These are phyloP conservation scores for Talaromyces sp. DNA, from an alignment of 2,329 filamentous ascomycete species.

Conservation along the genomic window DNA sequence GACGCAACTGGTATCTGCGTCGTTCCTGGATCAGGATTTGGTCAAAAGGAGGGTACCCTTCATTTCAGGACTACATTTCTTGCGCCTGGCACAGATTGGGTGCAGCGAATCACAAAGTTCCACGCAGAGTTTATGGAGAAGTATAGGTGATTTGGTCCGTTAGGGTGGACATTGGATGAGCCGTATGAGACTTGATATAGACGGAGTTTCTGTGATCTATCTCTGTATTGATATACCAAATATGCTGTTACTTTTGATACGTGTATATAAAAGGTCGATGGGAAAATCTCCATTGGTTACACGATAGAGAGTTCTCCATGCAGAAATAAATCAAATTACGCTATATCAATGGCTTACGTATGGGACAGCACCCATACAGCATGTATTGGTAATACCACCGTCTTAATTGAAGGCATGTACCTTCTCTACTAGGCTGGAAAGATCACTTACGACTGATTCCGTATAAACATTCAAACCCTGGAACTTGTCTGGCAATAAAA, in stretches of 20 bases:
- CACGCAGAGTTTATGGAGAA: slow-evolving; percentile 87
- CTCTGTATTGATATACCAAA: background rate
- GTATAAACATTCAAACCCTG: no score
- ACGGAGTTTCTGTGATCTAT: background rate
- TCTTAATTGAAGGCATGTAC: no score
- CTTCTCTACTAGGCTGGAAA: no score
- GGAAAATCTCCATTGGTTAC: background rate
- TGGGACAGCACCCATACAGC: no score
- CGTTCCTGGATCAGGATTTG: slow-evolving; percentile 88
- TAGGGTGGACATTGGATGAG: background rate
- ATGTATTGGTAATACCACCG: no score
- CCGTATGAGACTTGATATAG: background rate
- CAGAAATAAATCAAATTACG: no score
- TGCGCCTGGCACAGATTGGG: slow-evolving; percentile 93
- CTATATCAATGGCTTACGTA: no score
- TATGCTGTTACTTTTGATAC: background rate
- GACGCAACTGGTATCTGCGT: slow-evolving; percentile 94
- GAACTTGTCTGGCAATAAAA: no score
- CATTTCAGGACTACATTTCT: slow-evolving; percentile 98
- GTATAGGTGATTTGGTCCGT: slow-evolving; percentile 44
- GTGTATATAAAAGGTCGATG: background rate
- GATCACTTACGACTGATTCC: no score
- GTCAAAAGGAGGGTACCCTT: slow-evolving; percentile 83
- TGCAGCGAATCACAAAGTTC: slow-evolving; percentile 80
- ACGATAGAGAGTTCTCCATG: background rate